phyloP scores from a whole-genome alignment of 768 basidiomycete species.

The Pulveroboletus ravenelii region DNA sequence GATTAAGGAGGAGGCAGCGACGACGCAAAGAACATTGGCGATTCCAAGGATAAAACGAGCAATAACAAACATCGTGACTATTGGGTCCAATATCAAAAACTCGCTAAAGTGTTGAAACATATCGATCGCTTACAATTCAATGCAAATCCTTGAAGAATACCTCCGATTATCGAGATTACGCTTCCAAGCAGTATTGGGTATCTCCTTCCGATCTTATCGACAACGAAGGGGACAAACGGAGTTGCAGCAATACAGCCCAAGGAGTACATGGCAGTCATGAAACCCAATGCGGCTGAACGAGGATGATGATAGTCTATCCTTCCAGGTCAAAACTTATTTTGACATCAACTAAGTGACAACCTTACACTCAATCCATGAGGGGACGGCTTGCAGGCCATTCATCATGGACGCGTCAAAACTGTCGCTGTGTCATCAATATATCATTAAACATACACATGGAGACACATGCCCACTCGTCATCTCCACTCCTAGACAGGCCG shows the following conservation, averaged over 20 bases:
- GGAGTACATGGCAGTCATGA: conserved; percentile 47
- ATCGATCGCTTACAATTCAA: conserved; percentile 7
- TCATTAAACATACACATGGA: background rate
- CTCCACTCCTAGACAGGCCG: conserved; percentile 26
- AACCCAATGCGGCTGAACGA: conserved; percentile 38
- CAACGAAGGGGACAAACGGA: conserved; percentile 31
- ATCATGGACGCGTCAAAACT: conserved; percentile 49
- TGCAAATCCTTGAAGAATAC: conserved; percentile 16
- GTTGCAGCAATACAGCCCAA: conserved; percentile 54
- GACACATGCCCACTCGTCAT: conserved; percentile 16
- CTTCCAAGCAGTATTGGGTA: conserved; percentile 13
- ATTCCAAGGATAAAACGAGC: conserved; percentile 18
- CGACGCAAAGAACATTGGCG: conserved; percentile 10
- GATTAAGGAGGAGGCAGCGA: conserved; percentile 21
- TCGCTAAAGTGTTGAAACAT: too few species aligned
- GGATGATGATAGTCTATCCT: conserved; percentile 49
- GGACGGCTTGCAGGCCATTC: conserved; percentile 56
- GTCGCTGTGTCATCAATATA: background rate
- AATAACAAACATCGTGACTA: conserved; percentile 13
- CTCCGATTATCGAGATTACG: conserved; percentile 6
- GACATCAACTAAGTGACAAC: background rate
- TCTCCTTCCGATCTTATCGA: conserved; percentile 15
- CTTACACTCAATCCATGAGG: conserved; percentile 53
- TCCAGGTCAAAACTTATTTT: background rate
- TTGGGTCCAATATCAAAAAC: background rate